Evolutionary conservation across 208 protist genomes (phyloP), one percentile per base, ranked within the genome.

Genomic region (Tritrichomonas musculus): DNA sequence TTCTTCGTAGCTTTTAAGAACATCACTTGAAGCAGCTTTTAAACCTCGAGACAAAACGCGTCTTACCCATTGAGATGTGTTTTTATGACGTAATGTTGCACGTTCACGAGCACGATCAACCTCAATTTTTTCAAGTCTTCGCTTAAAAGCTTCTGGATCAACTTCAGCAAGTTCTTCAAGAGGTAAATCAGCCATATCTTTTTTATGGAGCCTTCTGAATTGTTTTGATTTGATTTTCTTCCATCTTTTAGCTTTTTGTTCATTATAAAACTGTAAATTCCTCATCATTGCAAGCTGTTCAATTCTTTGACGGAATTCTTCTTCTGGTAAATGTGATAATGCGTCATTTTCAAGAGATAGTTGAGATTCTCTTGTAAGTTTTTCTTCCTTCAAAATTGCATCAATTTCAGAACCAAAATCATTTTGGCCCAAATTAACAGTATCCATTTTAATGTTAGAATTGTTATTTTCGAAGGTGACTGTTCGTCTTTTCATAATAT

Each of bases 181-280:
- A 33, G 77, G 47, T 39, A 88, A 33, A 17, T 88, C 77, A 27
- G 77, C 77, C 77, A 88, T 93, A 50, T 93, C 69, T 5, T 27
- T 14, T 75, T 94, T 95, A 66, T 94, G 93, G 30, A 93, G 93
- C n/a, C 77, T 65, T 50, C 93, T 27, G 92, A 93, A 95, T 33
- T 50, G 22, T 53, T 93, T 93, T 44, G 93, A 94, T 92, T 95
- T 95, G 94, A 95, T 95, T 64, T 95, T 95, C 33, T 92, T 53
- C 80, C 92, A 92, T 13, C 93, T 64, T 55, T 93, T 93, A 13
- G 84, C 69, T 47, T 94, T 93, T 25, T 27, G 41, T 93, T 95
- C 93, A 80, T 95, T 93, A 60, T 94, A 93, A 57, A 95, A 95
- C 39, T 94, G 77, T 30, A 95, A 64, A 11, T 64, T 92, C 53